Evolutionary conservation across 2,329 filamentous ascomycete genomes (phyloP).

Genomic region (Tympanopsis confertula): DNA sequence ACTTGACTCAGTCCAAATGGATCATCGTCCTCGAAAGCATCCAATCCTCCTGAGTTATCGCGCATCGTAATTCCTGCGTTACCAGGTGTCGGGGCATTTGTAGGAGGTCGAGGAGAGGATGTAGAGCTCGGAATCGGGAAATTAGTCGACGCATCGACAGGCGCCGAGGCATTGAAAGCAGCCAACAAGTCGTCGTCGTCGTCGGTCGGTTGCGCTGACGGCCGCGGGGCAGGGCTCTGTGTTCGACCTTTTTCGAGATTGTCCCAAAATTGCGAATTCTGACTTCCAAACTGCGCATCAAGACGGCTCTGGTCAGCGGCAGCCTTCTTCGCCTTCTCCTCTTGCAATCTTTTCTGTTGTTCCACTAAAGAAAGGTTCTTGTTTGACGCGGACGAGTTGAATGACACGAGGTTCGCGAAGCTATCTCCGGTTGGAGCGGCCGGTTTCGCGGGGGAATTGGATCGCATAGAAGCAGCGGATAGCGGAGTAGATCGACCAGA

Average conservation of each 20-base stretch:
- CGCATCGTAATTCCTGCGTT: conserved; percentile 33
- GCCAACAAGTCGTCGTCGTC: conserved; percentile 56
- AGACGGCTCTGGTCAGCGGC: conserved; percentile 60
- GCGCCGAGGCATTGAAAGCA: conserved; percentile 53
- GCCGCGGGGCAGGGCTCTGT: conserved; percentile 20
- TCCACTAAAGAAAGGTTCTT: conserved; percentile 70
- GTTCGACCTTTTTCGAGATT: conserved; percentile 35
- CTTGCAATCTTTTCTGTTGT: conserved; percentile 57
- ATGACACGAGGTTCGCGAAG: conserved; percentile 66
- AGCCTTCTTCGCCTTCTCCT: conserved; percentile 60
- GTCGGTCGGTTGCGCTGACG: conserved; percentile 8
- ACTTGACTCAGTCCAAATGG: conserved; percentile 71
- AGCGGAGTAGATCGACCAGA: conserved; percentile 41
- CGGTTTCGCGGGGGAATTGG: conserved; percentile 30
- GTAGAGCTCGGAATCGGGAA: conserved; percentile 41
- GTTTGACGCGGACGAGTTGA: conserved; percentile 44
- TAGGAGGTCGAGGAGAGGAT: conserved; percentile 18
- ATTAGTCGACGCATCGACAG: conserved; percentile 55
- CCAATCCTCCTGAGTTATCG: conserved; percentile 15
- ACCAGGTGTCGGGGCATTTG: conserved; percentile 14
- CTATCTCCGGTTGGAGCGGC: conserved; percentile 52
- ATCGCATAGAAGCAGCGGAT: conserved; percentile 43
- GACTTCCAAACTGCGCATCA: conserved; percentile 63
- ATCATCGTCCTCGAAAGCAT: conserved; percentile 68
- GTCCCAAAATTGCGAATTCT: conserved; percentile 62